These are phyloP conservation scores for Eimeria falciformis DNA, from an alignment of 169 alveolate species.

Conservation along the genomic window DNA sequence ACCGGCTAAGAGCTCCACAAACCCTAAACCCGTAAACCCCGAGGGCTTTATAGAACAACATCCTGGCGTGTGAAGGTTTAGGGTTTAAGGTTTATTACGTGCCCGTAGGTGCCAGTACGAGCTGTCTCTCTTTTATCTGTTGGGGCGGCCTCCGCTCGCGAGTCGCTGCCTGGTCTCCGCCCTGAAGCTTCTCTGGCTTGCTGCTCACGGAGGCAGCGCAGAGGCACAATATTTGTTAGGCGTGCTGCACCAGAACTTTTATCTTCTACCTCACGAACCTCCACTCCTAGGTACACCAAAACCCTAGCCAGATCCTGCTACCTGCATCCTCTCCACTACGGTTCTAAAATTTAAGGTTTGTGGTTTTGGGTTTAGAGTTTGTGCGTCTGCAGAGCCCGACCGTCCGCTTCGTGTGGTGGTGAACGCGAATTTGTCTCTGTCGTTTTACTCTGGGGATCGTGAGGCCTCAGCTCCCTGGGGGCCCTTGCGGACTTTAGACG, in stretches of 20 bases:
- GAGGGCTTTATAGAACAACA: background rate
- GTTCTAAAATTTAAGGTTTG: background rate
- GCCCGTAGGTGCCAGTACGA: slow-evolving; percentile 53
- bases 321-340: background rate
- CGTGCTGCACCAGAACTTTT: slow-evolving; percentile 29
- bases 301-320: background rate
- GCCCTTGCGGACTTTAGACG: background rate
- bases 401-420: background rate
- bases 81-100: background rate
- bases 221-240: slow-evolving; percentile 55
- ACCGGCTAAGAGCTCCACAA: no score
- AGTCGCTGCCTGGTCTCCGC: background rate
- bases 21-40: no score
- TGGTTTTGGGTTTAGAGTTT: background rate
- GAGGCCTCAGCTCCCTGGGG: background rate
- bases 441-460: background rate
- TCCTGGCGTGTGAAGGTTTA: background rate
- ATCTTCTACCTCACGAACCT: slow-evolving; percentile 32
- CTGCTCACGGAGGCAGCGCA: slow-evolving; percentile 69
- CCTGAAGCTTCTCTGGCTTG: slow-evolving; percentile 15
- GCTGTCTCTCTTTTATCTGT: slow-evolving; percentile 14
- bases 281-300: background rate
- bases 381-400: slow-evolving; percentile 2
- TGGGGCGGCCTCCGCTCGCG: slow-evolving; percentile 69
- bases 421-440: background rate